phyloP scores from a whole-genome alignment of 1,139 yeast species.

The Saccharomyces hybrid region DNA sequence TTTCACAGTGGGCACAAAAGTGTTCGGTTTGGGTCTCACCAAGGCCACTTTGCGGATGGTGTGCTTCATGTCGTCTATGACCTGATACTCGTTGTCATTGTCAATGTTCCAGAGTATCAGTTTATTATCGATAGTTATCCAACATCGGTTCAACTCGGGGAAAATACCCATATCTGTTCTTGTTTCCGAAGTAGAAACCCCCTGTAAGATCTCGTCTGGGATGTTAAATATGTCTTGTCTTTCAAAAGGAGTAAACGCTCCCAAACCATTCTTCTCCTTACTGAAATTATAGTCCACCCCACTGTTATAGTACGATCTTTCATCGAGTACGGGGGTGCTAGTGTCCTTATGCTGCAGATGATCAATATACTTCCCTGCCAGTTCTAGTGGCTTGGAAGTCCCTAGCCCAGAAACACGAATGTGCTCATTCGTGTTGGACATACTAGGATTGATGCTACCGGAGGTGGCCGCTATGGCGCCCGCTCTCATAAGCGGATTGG shows the following conservation, averaged over 20 bases:
- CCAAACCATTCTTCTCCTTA: conserved; percentile 35
- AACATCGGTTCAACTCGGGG: conserved; percentile 72
- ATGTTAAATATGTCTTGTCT: conserved; percentile 60
- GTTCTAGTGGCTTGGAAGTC: conserved; percentile 30
- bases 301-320: conserved; percentile 35
- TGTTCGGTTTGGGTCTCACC: conserved; percentile 71
- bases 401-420: conserved; percentile 24
- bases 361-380: conserved; percentile 37
- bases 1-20: conserved; percentile 72
- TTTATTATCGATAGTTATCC: conserved; percentile 82
- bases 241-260: conserved; percentile 67
- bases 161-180: conserved; percentile 77
- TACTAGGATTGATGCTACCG: neutral
- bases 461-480: neutral
- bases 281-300: conserved; percentile 38
- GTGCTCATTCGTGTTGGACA: conserved; percentile 15
- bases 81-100: conserved; percentile 57
- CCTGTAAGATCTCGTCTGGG: conserved; percentile 79
- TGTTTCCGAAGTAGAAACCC: conserved; percentile 56
- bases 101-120: conserved; percentile 76
- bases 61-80: conserved; percentile 76
- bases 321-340: conserved; percentile 36
- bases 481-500: neutral
- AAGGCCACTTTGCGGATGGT: conserved; percentile 69
- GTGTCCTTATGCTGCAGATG: conserved; percentile 35